Evolutionary conservation across 108 stramenopile genomes (phyloP), one percentile per base, ranked within the genome.

Genomic region (Parmales sp.): DNA sequence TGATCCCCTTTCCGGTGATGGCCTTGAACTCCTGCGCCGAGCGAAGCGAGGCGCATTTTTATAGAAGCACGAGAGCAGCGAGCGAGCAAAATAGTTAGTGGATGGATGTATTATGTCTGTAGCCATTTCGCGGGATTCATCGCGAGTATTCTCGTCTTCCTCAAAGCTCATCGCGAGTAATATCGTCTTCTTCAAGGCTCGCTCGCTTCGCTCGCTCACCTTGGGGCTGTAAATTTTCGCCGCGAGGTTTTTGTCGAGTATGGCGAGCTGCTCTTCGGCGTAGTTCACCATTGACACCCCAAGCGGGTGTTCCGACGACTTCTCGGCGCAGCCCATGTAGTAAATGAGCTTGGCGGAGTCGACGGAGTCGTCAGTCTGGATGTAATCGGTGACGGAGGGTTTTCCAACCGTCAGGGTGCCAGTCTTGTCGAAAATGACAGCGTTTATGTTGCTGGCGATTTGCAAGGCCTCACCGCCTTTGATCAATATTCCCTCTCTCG

Each of bases 381-480:
- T 13, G 16, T 37, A 19, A 39, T 34, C 65, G 4, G 18, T 38
- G 36, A 82, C 26, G 28, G 37, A 39, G 0, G 77, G 75, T 65
- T 67, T 65, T 26, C 79, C 82, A 48, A 45, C 7, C 31, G 78
- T 87, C 9, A 86, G 76, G 25, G 86, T 87, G 18, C 94, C 94
- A 9, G 94, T 95, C 78, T 95, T 95, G 74, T 95, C 94, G 60
- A 95, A 88, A 2, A 92, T 78, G 13, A 95, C 80, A 25, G 82
- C 72, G 8, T 77, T 73, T 34, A 91, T 71, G 45, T 85, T 72
- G 37, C 64, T 71, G 31, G 85, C 72, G 11, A 67, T 51, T 72
- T 95, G 89, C 49, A 95, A 71, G n/a, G 86, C 78, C 36, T 80
- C 88, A 36, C 89, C 94, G 25, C 94, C 94, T 71, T 91, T 91